Evolutionary conservation across 2,329 filamentous ascomycete genomes (phyloP).

Genomic region (Penicillium brasilianum): DNA sequence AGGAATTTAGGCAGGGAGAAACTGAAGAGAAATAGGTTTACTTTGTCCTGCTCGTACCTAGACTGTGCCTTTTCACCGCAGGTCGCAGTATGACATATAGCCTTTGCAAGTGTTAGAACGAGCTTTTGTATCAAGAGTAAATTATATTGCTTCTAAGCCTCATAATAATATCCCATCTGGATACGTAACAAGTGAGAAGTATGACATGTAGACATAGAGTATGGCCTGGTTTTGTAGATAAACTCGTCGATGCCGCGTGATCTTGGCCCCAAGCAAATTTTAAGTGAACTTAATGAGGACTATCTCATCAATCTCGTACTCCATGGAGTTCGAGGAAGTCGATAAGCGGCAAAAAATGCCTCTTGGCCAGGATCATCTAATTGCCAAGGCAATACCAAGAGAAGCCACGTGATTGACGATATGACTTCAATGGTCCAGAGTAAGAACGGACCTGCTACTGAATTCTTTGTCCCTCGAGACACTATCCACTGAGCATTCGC

Average conservation of each 20-base stretch:
- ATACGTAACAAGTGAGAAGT: background rate
- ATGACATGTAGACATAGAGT: background rate
- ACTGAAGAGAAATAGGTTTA: too few species aligned
- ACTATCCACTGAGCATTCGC: background rate
- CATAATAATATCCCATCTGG: background rate
- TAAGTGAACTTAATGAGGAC: background rate
- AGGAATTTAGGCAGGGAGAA: too few species aligned
- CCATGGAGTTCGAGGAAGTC: background rate
- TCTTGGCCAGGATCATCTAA: slow-evolving; percentile 2
- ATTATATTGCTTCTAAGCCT: background rate
- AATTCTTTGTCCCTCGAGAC: background rate
- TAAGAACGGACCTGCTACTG: background rate
- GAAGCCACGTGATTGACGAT: background rate
- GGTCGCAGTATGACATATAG: too few species aligned
- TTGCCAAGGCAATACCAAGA: slow-evolving; percentile 1
- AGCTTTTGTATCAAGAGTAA: background rate
- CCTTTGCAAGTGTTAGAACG: background rate
- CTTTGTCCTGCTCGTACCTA: too few species aligned
- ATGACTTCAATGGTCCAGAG: slow-evolving; percentile 1
- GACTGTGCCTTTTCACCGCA: too few species aligned
- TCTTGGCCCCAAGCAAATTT: background rate
- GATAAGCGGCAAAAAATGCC: slow-evolving; percentile 2
- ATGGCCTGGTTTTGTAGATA: too few species aligned
- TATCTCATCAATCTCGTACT: background rate
- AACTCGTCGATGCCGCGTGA: background rate